Conservation (phyloP, 129 eudicot genomes). For the Flaveria sonorensis region DNA sequence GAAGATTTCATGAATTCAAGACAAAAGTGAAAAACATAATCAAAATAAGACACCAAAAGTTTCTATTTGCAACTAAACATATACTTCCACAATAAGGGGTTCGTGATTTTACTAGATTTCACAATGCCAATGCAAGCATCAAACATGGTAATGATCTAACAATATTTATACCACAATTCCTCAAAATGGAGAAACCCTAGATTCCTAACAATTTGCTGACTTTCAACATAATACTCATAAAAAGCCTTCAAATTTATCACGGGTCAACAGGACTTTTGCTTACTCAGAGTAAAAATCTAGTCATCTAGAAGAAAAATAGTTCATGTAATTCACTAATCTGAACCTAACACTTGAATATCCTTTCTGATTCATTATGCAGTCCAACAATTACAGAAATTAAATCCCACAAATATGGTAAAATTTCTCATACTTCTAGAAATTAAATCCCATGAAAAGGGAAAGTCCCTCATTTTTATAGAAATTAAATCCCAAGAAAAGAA, state of each 20-base stretch:
- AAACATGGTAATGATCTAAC: neutral
- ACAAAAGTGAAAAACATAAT: neutral
- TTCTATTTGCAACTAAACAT: constrained; percentile 23
- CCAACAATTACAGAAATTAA: constrained; percentile 1
- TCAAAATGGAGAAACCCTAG: constrained; percentile 22
- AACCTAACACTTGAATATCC: constrained; percentile 18
- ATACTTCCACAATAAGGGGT: constrained; percentile 2
- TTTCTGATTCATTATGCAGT: constrained; percentile 9
- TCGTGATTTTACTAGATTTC: constrained; percentile 4
- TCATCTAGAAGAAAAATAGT: neutral
- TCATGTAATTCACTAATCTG: constrained; percentile 16
- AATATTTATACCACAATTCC: neutral
- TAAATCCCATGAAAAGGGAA: neutral
- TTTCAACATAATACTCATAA: constrained; percentile 3
- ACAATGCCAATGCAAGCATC: neutral
- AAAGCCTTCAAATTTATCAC: constrained; percentile 1
- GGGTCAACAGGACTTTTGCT: constrained; percentile 5
- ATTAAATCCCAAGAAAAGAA: neutral
- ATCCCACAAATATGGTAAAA: neutral
- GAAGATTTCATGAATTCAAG: constrained; percentile 13
- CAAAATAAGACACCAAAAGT: neutral
- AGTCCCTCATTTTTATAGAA: neutral
- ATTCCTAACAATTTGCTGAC: constrained; percentile 13
- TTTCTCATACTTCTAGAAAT: neutral
- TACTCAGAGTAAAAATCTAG: neutral